Base-by-base conservation (phyloP, 1,284 basidiomycete genomes). In the Exobasidium rhododendri region DNA sequence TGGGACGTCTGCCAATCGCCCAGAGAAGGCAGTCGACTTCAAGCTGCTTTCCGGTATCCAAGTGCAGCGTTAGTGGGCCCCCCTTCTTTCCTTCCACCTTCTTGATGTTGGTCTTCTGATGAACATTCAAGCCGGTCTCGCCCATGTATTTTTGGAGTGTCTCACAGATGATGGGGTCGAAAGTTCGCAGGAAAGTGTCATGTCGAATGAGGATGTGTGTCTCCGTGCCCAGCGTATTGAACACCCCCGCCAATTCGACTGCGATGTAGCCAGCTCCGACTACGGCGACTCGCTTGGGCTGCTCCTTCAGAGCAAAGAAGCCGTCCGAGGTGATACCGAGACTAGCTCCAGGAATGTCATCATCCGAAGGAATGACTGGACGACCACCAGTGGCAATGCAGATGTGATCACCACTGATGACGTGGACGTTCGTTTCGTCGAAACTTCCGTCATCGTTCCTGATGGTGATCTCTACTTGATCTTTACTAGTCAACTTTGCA, bases 211-310 rank as follows among this genome's bases (percentile, higher is more conserved):
- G 80, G 66, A 97, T 82, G 79, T 97, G 92, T 22, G 93, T 94
- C 81, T 97, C 92, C n/a, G 70, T 69, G 28, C 75, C 74, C 11
- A 80, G 76, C 26, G 72, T 68, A 61, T 76, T 65, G 58, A 80
- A 70, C 31, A 81, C 71, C 51, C 74, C 75, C 10, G 76, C 77
- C 10, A 82, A 67, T 66, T 98, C 94, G 68, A 97, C 91, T 24
- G 92, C 92, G 73, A 98, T 98, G 82, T 98, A 98, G 3, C 94
- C 94, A 20, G 94, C 94, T 55, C 94, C 94, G 44, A 97, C 88
- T 63, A 98, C 89, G 1, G 89, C 93, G 31, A 96, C 93, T 61
- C 92, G 87, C 81, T 89, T 91, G 13, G 94, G 94, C 81, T 96
- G 92, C 65, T 89, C 85, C 72, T 87, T 86, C 51, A 98, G 86